Percentiles rank a stretch among this genome's conserved stretches.
Evolutionary conservation across 164 flowering plant genomes (phyloP).

Genomic region (Magnolia changhungtana): DNA sequence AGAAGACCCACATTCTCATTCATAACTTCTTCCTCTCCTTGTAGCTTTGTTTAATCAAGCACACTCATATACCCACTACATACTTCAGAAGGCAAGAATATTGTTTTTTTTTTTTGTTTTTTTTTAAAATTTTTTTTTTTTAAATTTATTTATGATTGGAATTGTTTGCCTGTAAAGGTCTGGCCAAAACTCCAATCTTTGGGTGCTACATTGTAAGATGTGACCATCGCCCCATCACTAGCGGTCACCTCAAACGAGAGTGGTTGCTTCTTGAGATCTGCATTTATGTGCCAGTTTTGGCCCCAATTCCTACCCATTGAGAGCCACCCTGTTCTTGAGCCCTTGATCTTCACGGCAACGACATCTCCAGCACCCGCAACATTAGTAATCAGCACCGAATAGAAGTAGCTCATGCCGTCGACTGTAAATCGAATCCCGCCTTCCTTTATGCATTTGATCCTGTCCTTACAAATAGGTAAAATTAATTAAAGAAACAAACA

Average conservation of each 20-base stretch:
- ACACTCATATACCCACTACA: not conserved
- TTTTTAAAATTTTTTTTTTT: too few species aligned
- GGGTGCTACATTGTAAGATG: conserved; percentile 85
- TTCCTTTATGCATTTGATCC: conserved; percentile 86
- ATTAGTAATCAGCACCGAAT: conserved; percentile 76
- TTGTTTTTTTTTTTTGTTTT: not conserved
- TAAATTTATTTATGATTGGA: conserved; percentile 9
- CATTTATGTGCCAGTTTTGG: conserved; percentile 86
- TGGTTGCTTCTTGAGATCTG: conserved; percentile 73
- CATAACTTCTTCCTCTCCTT: too few species aligned
- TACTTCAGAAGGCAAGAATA: not conserved
- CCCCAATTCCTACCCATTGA: conserved; percentile 98
- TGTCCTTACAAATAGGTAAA: conserved; percentile 19
- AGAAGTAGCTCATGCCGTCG: conserved; percentile 56
- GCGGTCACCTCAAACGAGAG: conserved; percentile 83
- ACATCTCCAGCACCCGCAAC: conserved; percentile 92
- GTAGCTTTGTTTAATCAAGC: too few species aligned
- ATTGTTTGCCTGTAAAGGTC: conserved; percentile 84
- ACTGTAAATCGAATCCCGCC: conserved; percentile 79
- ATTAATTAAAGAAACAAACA: not conserved
- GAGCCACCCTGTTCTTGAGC: conserved; percentile 92
- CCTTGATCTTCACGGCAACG: conserved; percentile 70
- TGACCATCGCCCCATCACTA: conserved; percentile 62
- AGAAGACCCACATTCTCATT: too few species aligned
- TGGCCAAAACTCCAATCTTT: conserved; percentile 74